Evolutionary conservation across 768 basidiomycete genomes (phyloP).

Genomic region (Leucosporidium creatinivorum): DNA sequence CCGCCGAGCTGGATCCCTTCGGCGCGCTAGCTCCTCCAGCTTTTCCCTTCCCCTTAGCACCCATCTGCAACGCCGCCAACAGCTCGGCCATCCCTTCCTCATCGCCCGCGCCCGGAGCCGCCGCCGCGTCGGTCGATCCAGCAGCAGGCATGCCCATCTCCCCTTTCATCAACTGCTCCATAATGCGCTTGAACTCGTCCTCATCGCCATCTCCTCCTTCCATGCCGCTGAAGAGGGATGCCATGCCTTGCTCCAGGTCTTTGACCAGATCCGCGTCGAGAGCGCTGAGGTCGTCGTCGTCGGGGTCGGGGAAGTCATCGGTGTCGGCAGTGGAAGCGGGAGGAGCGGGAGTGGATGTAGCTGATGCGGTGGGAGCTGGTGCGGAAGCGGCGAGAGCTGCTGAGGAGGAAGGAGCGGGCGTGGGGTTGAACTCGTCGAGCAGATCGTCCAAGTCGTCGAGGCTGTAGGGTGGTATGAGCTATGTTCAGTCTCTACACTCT

Average conservation of each 20-base stretch:
- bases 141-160: background rate
- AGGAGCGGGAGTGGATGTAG: background rate
- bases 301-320: constrained; percentile 23
- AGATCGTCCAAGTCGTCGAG: constrained; percentile 34
- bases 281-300: constrained; percentile 11
- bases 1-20: constrained; percentile 1
- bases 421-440: constrained; percentile 31
- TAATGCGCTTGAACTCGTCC: constrained; percentile 23
- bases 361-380: background rate
- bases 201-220: constrained; percentile 11
- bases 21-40: too few species aligned
- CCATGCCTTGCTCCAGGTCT: constrained; percentile 26
- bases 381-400: background rate
- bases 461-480: constrained; percentile 1
- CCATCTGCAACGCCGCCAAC: too few species aligned
- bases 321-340: background rate
- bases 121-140: background rate
- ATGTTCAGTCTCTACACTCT: too few species aligned
- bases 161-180: constrained; percentile 26
- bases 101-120: too few species aligned
- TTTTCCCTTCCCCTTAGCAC: background rate
- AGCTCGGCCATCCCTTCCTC: too few species aligned
- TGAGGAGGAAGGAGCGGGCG: background rate
- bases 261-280: constrained; percentile 8
- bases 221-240: background rate